Conservation (phyloP, 1,284 basidiomycete genomes). For the Tremellales sp. region DNA sequence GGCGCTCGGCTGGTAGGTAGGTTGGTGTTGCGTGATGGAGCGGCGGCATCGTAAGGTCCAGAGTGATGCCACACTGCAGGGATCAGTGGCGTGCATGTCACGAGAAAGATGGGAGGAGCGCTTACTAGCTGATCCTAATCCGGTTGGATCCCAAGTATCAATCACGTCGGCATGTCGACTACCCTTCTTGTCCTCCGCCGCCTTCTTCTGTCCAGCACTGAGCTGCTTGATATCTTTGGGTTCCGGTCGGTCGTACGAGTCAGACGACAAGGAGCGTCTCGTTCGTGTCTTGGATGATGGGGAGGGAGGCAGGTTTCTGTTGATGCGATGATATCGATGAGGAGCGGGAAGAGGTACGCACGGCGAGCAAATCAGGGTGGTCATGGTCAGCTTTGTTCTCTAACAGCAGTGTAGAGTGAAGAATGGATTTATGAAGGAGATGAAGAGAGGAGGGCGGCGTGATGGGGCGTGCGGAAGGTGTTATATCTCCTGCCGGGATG, state of each 20-base stretch:
- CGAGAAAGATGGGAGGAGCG: constrained; percentile 2
- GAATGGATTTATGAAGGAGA: not conserved
- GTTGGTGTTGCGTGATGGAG: constrained; percentile 45
- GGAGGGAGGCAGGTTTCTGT: constrained; percentile 22
- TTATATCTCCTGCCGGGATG: no score
- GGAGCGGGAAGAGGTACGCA: constrained; percentile 2
- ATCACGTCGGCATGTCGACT: constrained; percentile 47
- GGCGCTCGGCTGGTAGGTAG: constrained; percentile 36
- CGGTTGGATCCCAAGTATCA: constrained; percentile 49
- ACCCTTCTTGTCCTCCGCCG: constrained; percentile 38
- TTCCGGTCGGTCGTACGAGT: constrained; percentile 22
- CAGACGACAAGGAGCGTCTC: constrained; percentile 34
- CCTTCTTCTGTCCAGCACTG: constrained; percentile 32
- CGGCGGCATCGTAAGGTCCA: constrained; percentile 49
- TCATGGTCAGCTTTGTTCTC: constrained; percentile 2
- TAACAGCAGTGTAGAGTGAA: not conserved
- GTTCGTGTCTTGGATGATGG: constrained; percentile 14
- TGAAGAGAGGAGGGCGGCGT: not conserved
- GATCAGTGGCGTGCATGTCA: not conserved
- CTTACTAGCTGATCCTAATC: constrained; percentile 45
- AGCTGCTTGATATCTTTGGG: constrained; percentile 19
- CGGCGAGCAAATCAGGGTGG: not conserved
- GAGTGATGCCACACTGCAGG: constrained; percentile 49
- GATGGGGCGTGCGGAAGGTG: not conserved
- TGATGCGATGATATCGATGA: constrained; percentile 17